phyloP scores from a whole-genome alignment of 2,329 filamentous ascomycete species.

The Penicillium sp. region DNA sequence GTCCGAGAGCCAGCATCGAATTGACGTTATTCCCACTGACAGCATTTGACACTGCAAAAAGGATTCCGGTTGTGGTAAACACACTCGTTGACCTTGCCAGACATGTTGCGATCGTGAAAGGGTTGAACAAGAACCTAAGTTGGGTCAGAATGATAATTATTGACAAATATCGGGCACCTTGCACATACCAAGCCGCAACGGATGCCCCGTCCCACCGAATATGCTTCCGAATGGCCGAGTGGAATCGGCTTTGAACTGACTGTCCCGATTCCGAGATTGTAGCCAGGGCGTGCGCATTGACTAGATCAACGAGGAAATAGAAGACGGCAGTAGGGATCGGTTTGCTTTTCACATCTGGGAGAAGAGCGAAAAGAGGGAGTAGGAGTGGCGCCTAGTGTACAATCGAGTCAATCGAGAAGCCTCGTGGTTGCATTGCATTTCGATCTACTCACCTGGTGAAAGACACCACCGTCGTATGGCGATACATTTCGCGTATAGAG shows the following conservation, averaged over 20 bases:
- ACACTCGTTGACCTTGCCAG: conserved; percentile 84
- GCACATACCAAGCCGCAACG: conserved; percentile 72
- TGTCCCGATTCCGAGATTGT: conserved; percentile 79
- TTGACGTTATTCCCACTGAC: conserved; percentile 69
- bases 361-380: conserved; percentile 83
- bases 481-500: conserved; percentile 95
- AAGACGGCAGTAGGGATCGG: conserved; percentile 75
- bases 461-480: conserved; percentile 91
- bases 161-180: neutral
- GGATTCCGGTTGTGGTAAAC: conserved; percentile 84
- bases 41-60: conserved; percentile 79
- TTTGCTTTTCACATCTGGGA: conserved; percentile 66
- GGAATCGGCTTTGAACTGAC: conserved; percentile 69
- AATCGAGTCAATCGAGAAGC: conserved; percentile 7
- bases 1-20: conserved; percentile 78
- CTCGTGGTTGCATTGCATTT: neutral
- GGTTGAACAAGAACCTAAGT: conserved; percentile 85
- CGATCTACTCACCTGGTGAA: conserved; percentile 56
- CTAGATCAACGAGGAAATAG: conserved; percentile 76
- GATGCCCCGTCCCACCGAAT: conserved; percentile 72
- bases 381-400: conserved; percentile 72
- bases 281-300: conserved; percentile 76
- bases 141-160: conserved; percentile 8
- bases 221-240: conserved; percentile 72
- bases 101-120: conserved; percentile 88